These are phyloP conservation scores for Patellifolia procumbens DNA, from an alignment of 179 eudicot genomes.

Conservation along the genomic window DNA sequence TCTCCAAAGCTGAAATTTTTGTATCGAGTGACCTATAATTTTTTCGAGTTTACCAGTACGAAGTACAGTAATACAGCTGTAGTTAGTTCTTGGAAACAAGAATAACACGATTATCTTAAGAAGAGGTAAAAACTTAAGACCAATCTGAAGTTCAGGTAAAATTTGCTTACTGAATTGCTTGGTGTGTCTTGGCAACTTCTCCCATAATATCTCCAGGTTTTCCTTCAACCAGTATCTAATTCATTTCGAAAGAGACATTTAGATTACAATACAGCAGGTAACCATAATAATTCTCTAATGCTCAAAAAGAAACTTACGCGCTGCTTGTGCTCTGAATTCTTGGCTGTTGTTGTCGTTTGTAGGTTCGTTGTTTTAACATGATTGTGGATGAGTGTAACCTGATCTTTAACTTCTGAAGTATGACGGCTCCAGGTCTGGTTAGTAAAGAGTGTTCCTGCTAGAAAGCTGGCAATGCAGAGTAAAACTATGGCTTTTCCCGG, in stretches of 20 bases:
- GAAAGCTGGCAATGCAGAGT: conserved; percentile 70
- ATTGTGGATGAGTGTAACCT: conserved; percentile 23
- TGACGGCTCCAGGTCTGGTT: conserved; percentile 43
- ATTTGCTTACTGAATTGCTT: conserved; percentile 60
- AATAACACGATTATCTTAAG: neutral
- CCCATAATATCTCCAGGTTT: conserved; percentile 49
- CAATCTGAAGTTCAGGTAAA: neutral
- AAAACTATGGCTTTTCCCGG: conserved; percentile 54
- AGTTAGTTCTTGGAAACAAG: neutral
- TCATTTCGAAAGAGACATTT: neutral
- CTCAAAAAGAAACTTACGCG: conserved; percentile 46
- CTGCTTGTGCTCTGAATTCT: conserved; percentile 48
- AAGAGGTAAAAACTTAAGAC: neutral
- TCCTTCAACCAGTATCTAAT: conserved; percentile 58
- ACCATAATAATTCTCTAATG: neutral
- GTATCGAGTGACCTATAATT: conserved; percentile 61
- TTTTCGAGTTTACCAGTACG: neutral
- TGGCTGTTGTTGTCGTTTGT: conserved; percentile 6
- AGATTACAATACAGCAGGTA: neutral
- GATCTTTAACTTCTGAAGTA: conserved; percentile 23
- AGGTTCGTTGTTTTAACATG: conserved; percentile 23
- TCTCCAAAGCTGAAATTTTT: conserved; percentile 55
- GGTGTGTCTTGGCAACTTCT: conserved; percentile 67
- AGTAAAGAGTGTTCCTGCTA: conserved; percentile 70
- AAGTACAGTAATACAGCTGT: neutral